Evolutionary conservation across 148 eudicot species (phyloP), one percentile per base, ranked within the genome.

Genomic region (Mesembryanthemum crystallinum): DNA sequence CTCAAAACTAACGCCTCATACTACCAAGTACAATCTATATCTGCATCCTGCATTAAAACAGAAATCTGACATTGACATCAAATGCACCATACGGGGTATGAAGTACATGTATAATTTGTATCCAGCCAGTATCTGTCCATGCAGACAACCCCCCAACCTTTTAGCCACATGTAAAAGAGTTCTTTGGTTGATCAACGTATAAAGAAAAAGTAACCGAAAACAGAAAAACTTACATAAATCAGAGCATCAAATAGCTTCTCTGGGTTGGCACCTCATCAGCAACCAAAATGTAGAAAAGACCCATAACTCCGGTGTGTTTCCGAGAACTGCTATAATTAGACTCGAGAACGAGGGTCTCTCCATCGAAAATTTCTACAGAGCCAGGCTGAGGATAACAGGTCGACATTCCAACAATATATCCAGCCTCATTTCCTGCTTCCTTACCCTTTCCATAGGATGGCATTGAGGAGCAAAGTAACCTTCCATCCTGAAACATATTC

Each of bases 381-480:
- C 93, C 95, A 0, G 93, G 90, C 39, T 68, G 60, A 51, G 98
- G 98, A 80, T 94, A 94, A 82, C 98, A 94, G 11, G 93, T 84
- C 11, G 98, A 88, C 96, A 94, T 94, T 78, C 98, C 98, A 27
- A 94, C 97, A 8, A 94, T 82, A 76, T 92, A 94, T 66, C 98
- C 97, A 17, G 87, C 87, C 87, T 94, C 97, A 69, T 94, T 82
- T 81, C 98, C 97, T 5, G 89, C 83, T 83, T 84, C 92, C 3
- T 66, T 67, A 52, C 98, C 98, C 61, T 79, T 54, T 68, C 98
- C 97, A 73, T 92, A 94, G 27, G 74, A 79, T 60, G 97, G 93
- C 49, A 33, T 78, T 23, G 98, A 94, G 13, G 95, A 83, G 85
- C 98, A 91, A 61, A 91, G 84, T 21, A 73, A 85, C 55, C 85